phyloP scores from a whole-genome alignment of 306 rosid genomes.

The Cicer bijugum region DNA sequence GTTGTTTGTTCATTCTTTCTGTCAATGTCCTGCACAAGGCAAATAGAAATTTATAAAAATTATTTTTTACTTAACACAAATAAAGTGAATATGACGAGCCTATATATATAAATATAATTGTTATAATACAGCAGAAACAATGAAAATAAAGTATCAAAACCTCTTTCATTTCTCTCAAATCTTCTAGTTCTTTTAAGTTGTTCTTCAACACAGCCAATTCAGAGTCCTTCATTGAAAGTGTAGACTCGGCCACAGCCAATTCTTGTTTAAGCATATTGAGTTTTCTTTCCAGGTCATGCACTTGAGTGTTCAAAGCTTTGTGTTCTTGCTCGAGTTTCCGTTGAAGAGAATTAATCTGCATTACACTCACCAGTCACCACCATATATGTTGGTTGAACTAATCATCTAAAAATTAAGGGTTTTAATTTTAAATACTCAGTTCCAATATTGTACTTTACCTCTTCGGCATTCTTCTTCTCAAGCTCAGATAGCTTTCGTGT shows the following conservation, averaged over 20 bases:
- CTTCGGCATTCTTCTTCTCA: conserved; percentile 68
- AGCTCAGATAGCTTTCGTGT: conserved; percentile 62
- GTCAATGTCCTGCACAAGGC: conserved; percentile 78
- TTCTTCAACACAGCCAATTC: conserved; percentile 68
- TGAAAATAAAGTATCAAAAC: conserved; percentile 48
- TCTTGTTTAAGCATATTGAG: conserved; percentile 61
- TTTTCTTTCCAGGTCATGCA: conserved; percentile 69
- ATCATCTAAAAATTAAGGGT: conserved; percentile 33
- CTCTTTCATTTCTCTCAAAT: conserved; percentile 98
- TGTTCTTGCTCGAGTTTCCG: conserved; percentile 67
- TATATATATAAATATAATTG: not conserved
- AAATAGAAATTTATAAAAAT: conserved; percentile 28
- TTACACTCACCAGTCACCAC: conserved; percentile 46
- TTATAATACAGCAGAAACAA: conserved; percentile 1
- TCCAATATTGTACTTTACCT: conserved; percentile 56
- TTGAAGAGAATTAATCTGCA: conserved; percentile 67
- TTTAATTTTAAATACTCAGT: conserved; percentile 24
- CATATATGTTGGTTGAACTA: conserved; percentile 16
- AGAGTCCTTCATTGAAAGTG: conserved; percentile 63
- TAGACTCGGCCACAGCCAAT: conserved; percentile 59
- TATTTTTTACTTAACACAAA: conserved; percentile 20
- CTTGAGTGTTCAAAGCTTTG: conserved; percentile 58
- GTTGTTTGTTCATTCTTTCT: conserved; percentile 97
- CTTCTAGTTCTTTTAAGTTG: conserved; percentile 82
- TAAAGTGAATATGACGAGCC: conserved; percentile 12